Evolutionary conservation across 2,329 filamentous ascomycete species (phyloP), one percentile per base, ranked within the genome.

Genomic region (Trichoderma atrobrunneum): DNA sequence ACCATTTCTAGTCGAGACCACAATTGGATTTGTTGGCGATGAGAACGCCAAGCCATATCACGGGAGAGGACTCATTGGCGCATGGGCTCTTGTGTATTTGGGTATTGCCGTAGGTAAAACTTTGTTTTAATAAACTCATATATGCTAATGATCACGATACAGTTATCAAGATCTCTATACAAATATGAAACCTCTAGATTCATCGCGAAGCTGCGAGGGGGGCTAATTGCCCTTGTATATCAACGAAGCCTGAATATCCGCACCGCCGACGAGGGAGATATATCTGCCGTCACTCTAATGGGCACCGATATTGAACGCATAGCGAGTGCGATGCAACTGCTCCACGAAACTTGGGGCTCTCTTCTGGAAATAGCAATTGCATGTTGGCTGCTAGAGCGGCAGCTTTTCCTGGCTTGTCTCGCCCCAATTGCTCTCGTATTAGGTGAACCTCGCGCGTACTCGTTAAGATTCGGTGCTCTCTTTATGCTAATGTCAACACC

Each of bases 241-340:
- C 76, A 76, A 51, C 71, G 75, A 30, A 74, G 75, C 0, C 56
- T 78, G 0, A 43, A 75, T 3, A 74, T 74, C 5, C 73, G 75
- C 57, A 74, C 74, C 6, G 76, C 74, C 5, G 78, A 79, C 36
- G 61, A 72, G 0, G 76, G 76, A 26, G 76, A 76, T 11, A 76
- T 77, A 14, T 76, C 76, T 1, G 79, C 78, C 7, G 67, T 81
- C 8, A 75, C 80, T 0, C 70, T 81, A 0, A 81, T 81, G 79
- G 78, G 79, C 7, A 79, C 80, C 1, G 80, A 81, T 60, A 73
- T 80, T 1, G 79, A 80, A 48, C 78, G 79, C 2, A 79, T 81
- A 28, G 71, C 73, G n/a, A 60, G 61, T 1, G 74, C 72, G 3
- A 73, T 80, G 51, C 48, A 70, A 11, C 24, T 70, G 0, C 65